phyloP scores from a whole-genome alignment of 768 basidiomycete species.

The Mycena chlorophos region DNA sequence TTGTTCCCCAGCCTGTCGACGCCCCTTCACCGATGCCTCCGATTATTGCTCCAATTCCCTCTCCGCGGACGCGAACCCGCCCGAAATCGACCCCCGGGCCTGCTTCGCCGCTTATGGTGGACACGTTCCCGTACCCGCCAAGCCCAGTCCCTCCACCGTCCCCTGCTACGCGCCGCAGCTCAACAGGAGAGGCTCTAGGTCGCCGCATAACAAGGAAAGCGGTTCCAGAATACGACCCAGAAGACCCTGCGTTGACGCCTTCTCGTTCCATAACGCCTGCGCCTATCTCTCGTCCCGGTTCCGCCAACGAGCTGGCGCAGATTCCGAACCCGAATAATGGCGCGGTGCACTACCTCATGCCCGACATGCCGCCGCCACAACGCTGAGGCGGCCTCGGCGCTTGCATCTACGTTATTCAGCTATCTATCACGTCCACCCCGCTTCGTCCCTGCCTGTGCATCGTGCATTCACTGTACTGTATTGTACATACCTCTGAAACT shows the following conservation, averaged over 20 bases:
- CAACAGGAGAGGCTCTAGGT: neutral
- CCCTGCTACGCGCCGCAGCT: neutral
- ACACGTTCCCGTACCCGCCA: neutral
- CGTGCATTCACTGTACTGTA: neutral
- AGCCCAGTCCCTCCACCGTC: neutral
- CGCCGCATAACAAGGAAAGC: neutral
- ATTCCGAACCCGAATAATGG: neutral
- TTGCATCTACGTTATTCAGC: neutral
- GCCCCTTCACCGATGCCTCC: neutral
- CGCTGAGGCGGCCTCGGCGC: neutral
- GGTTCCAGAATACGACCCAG: constrained; percentile 2
- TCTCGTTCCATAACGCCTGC: neutral
- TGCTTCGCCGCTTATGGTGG: neutral
- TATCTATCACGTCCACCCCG: neutral
- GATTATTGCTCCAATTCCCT: neutral
- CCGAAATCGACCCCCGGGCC: neutral
- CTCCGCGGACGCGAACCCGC: neutral
- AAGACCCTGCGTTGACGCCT: neutral
- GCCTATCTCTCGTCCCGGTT: neutral
- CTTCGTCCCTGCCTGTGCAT: neutral
- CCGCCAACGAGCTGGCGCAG: neutral
- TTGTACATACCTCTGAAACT: neutral
- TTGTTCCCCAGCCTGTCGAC: neutral
- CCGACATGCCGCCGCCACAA: neutral
- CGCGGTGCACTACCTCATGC: neutral